These are phyloP conservation scores for Sistotremastrum suecicum DNA, from an alignment of 768 basidiomycete genomes.

Conservation along the genomic window DNA sequence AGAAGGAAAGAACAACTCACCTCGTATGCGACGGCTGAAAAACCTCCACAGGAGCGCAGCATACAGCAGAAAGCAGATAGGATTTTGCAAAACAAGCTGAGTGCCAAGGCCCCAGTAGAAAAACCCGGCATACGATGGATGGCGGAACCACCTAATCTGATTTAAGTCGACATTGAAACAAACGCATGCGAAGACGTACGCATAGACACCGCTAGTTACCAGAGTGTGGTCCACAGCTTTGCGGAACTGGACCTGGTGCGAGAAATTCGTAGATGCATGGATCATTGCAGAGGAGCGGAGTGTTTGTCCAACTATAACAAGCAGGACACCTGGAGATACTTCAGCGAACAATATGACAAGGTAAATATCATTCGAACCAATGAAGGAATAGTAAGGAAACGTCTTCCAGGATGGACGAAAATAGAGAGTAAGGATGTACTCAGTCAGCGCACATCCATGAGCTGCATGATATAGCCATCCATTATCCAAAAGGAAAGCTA, in stretches of 20 bases:
- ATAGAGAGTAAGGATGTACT: conserved; percentile 64
- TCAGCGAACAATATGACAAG: conserved; percentile 2
- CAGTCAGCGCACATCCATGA: conserved; percentile 59
- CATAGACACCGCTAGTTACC: conserved; percentile 82
- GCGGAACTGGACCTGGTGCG: conserved; percentile 67
- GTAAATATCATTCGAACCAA: conserved; percentile 28
- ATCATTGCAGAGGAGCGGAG: conserved; percentile 92
- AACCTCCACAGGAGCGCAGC: conserved; percentile 65
- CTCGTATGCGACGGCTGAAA: conserved; percentile 66
- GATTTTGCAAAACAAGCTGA: conserved; percentile 83
- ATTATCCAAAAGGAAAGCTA: conserved; percentile 92
- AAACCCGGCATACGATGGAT: conserved; percentile 95
- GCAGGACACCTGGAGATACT: conserved; percentile 35
- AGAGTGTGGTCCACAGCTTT: conserved; percentile 65
- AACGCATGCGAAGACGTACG: conserved; percentile 31
- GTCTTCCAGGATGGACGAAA: conserved; percentile 52
- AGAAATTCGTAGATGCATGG: conserved; percentile 86
- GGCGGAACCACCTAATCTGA: conserved; percentile 60
- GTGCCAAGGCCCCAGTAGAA: conserved; percentile 97
- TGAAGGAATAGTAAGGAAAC: conserved; percentile 36
- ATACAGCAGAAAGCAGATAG: conserved; percentile 56
- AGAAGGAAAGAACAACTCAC: conserved; percentile 30
- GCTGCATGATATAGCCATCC: conserved; percentile 75
- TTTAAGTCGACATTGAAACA: neutral
- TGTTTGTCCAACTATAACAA: conserved; percentile 59